These are phyloP conservation scores for Blastobotrys aristatus DNA, from an alignment of 1,139 yeast genomes.

Conservation along the genomic window DNA sequence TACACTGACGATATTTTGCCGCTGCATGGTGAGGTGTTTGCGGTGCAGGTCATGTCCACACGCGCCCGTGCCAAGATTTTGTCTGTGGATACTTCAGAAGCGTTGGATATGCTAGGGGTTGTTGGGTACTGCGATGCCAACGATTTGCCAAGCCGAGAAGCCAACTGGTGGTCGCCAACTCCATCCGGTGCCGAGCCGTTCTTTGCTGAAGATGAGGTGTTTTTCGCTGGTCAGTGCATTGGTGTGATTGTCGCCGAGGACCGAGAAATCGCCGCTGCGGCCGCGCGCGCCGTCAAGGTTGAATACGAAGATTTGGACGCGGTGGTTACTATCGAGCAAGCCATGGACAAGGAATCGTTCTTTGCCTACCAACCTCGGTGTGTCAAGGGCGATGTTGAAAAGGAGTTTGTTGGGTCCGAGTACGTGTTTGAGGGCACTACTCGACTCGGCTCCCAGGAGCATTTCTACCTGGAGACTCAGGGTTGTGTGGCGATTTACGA, in stretches of 20 bases:
- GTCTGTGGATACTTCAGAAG: constrained; percentile 37
- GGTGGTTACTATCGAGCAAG: constrained; percentile 41
- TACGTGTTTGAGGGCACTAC: constrained; percentile 37
- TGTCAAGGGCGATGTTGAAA: constrained; percentile 39
- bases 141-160: constrained; percentile 37
- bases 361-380: constrained; percentile 33
- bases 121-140: constrained; percentile 39
- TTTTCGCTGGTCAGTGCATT: constrained; percentile 41
- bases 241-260: constrained; percentile 40
- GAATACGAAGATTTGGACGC: constrained; percentile 39
- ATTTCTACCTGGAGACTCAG: constrained; percentile 44
- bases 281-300: constrained; percentile 41
- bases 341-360: constrained; percentile 37
- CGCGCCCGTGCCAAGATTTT: constrained; percentile 41
- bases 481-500: constrained; percentile 42
- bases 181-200: constrained; percentile 40
- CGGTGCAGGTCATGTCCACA: constrained; percentile 41
- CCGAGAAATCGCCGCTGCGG: constrained; percentile 40
- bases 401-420: constrained; percentile 35
- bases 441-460: constrained; percentile 45
- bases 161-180: constrained; percentile 40
- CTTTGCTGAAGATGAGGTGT: constrained; percentile 41
- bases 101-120: constrained; percentile 39
- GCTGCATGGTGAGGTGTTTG: constrained; percentile 38
- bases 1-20: constrained; percentile 44